These are phyloP conservation scores for Ceratocystis variospora DNA, from an alignment of 2,329 filamentous ascomycete species.

Conservation along the genomic window DNA sequence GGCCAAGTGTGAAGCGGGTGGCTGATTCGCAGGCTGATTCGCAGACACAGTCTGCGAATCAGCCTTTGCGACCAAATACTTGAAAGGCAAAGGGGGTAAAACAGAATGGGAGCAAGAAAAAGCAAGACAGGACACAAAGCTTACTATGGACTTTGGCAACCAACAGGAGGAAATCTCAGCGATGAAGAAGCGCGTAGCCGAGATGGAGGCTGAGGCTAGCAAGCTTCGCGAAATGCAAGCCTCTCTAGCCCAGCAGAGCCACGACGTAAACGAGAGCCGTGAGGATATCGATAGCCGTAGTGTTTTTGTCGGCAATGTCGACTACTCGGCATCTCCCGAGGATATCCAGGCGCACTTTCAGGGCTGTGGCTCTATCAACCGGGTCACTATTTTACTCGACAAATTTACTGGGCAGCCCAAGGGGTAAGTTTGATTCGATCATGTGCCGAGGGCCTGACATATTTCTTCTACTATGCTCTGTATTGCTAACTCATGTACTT, in stretches of 20 bases:
- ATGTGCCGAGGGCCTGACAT: not conserved
- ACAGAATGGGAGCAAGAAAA: not conserved
- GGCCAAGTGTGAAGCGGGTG: not conserved
- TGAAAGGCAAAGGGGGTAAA: not conserved
- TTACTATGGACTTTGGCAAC: slow-evolving; percentile 3
- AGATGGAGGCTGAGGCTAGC: slow-evolving; percentile 82
- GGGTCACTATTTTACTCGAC: slow-evolving; percentile 91
- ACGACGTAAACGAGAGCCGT: slow-evolving; percentile 78
- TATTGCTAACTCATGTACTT: not conserved
- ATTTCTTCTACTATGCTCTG: not conserved
- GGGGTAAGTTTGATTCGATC: slow-evolving; percentile 49
- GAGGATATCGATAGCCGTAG: slow-evolving; percentile 90
- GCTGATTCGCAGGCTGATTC: not conserved
- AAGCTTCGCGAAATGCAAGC: slow-evolving; percentile 81
- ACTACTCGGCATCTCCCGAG: slow-evolving; percentile 92
- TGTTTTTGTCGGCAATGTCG: slow-evolving; percentile 97
- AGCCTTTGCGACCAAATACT: not conserved
- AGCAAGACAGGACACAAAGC: slow-evolving; percentile 9
- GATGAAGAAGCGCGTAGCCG: slow-evolving; percentile 74
- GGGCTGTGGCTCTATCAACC: slow-evolving; percentile 92
- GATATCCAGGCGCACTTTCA: slow-evolving; percentile 98
- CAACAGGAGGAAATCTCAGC: slow-evolving; percentile 65
- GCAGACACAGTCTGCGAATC: not conserved
- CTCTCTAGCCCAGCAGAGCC: slow-evolving; percentile 68
- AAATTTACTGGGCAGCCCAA: slow-evolving; percentile 99